Percentiles rank a stretch among this genome's conserved stretches.
Conservation (phyloP, 2,329 filamentous ascomycete genomes). For the Penicillium freii region DNA sequence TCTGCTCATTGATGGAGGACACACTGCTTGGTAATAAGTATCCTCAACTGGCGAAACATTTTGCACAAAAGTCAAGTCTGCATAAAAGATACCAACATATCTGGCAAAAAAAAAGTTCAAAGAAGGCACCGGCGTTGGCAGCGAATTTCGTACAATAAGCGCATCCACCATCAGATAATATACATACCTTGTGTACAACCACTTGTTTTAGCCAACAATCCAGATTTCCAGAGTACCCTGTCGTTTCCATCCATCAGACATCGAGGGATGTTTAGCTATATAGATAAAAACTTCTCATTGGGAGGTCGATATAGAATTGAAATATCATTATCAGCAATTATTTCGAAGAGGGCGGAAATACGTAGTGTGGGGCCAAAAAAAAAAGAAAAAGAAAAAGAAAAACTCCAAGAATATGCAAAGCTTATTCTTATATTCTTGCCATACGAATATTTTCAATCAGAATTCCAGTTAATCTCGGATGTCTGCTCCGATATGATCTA, state of each 20-base stretch:
- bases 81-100: not conserved
- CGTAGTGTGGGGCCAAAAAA: not conserved
- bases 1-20: constrained; percentile 69
- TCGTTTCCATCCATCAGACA: not conserved
- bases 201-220: not conserved
- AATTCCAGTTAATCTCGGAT: not conserved
- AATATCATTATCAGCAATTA: not conserved
- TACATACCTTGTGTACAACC: not conserved
- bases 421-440: not conserved
- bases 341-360: not conserved
- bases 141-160: not conserved
- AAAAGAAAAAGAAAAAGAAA: not conserved
- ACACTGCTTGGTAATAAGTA: constrained; percentile 48
- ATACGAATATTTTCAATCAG: not conserved
- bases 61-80: not conserved
- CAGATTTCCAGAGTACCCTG: not conserved
- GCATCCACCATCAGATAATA: not conserved
- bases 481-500: not conserved
- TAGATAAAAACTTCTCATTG: not conserved
- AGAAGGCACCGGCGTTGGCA: not conserved
- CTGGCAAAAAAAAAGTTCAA: not conserved
- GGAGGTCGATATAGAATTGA: not conserved
- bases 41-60: not conserved
- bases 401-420: not conserved
- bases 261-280: not conserved